Conservation (phyloP, 345 rosid genomes). For the Nephelium lappaceum region DNA sequence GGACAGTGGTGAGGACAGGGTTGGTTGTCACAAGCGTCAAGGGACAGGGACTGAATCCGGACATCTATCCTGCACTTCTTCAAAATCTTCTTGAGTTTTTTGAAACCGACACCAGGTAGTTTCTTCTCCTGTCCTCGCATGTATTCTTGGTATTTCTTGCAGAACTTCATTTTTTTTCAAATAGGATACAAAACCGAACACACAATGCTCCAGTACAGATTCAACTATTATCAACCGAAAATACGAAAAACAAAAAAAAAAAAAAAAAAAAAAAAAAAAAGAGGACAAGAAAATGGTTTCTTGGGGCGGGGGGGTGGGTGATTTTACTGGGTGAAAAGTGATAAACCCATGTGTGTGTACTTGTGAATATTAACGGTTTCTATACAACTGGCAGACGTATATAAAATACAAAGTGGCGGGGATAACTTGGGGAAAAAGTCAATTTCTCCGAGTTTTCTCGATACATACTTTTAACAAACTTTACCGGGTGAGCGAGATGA, state of each 20-base stretch:
- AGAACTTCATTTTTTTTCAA: constrained; percentile 67
- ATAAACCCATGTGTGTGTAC: neutral
- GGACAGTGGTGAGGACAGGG: constrained; percentile 63
- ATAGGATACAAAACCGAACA: neutral
- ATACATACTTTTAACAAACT: constrained; percentile 10
- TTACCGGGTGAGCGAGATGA: neutral
- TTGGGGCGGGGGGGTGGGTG: no score
- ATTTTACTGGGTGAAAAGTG: neutral
- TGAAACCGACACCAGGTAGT: constrained; percentile 81
- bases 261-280: neutral
- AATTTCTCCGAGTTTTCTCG: constrained; percentile 14
- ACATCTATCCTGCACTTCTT: constrained; percentile 60
- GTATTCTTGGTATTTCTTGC: constrained; percentile 85
- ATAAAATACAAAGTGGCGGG: neutral
- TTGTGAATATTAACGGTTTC: neutral
- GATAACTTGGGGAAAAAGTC: neutral
- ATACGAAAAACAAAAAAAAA: neutral
- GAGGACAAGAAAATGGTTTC: neutral
- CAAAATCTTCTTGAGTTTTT: constrained; percentile 82
- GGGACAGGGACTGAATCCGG: constrained; percentile 21
- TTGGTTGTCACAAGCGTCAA: constrained; percentile 22
- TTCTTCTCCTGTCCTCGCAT: constrained; percentile 66
- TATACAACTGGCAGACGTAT: neutral
- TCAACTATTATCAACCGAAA: neutral
- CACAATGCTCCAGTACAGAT: neutral